Percentiles rank a stretch among this genome's conserved stretches.
These are phyloP conservation scores for Agaricus subrufescens DNA, from an alignment of 768 basidiomycete genomes.

Conservation along the genomic window DNA sequence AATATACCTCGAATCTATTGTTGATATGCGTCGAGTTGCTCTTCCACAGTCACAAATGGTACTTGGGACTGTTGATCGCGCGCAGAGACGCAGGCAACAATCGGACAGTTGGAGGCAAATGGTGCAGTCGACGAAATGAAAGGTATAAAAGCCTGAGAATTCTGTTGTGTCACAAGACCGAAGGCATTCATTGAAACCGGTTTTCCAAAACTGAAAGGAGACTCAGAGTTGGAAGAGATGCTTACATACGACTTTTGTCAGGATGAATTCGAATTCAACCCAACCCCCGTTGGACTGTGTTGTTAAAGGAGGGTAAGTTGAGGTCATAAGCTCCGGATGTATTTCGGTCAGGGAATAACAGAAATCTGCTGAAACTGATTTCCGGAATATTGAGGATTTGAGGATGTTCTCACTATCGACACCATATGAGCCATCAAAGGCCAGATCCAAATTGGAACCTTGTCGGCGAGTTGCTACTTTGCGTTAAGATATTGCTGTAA, in stretches of 20 bases:
- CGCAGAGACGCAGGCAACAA: neutral
- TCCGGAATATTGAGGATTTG: conserved; percentile 48
- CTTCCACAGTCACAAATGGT: conserved; percentile 45
- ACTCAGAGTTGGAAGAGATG: conserved; percentile 1
- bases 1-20: conserved; percentile 47
- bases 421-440: conserved; percentile 58
- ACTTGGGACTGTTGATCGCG: conserved; percentile 18
- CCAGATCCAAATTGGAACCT: conserved; percentile 37
- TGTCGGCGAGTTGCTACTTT: conserved; percentile 41
- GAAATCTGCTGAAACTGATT: conserved; percentile 57
- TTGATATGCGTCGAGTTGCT: conserved; percentile 48
- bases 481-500: conserved; percentile 6
- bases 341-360: conserved; percentile 67
- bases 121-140: conserved; percentile 51
- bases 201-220: conserved; percentile 45
- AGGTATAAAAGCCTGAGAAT: conserved; percentile 51
- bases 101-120: conserved; percentile 30
- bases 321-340: conserved; percentile 46
- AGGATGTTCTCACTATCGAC: conserved; percentile 68
- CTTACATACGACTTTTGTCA: conserved; percentile 39
- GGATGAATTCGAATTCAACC: conserved; percentile 54
- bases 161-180: conserved; percentile 57
- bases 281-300: conserved; percentile 43
- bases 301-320: conserved; percentile 45
- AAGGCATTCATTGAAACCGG: conserved; percentile 51